A percentile compares a stretch with the other conserved stretches of the same genome.
Conservation (phyloP, 1,284 basidiomycete species). For the Athelia psychrophila region DNA sequence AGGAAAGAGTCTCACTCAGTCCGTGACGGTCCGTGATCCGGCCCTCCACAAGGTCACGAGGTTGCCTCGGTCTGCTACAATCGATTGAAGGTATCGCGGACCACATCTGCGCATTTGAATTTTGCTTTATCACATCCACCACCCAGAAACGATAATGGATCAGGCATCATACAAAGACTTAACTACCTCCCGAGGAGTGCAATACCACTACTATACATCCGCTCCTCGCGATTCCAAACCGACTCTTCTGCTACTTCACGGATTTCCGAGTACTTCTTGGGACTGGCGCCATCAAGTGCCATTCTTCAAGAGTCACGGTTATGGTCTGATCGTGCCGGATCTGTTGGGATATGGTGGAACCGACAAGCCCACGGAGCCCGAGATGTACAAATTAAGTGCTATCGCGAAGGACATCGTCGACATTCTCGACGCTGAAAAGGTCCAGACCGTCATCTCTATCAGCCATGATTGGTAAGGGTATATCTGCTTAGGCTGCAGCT, state of each 20-base stretch:
- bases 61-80: too few relatives aligned
- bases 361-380: slow-evolving; percentile 12
- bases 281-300: slow-evolving; percentile 44
- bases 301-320: slow-evolving; percentile 33
- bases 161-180: slow-evolving; percentile 27
- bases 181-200: slow-evolving; percentile 31
- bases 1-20: too few relatives aligned
- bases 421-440: slow-evolving; percentile 23
- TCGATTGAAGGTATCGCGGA: too few relatives aligned
- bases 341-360: slow-evolving; percentile 21
- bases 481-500: not conserved
- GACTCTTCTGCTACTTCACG: slow-evolving; percentile 42
- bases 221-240: slow-evolving; percentile 25
- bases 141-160: too few relatives aligned
- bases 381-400: slow-evolving; percentile 7
- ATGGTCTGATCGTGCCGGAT: slow-evolving; percentile 27
- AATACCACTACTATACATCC: slow-evolving; percentile 35
- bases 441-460: slow-evolving; percentile 20
- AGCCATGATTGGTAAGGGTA: slow-evolving; percentile 28
- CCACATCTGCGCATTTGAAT: too few relatives aligned
- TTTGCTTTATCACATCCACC: too few relatives aligned
- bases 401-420: slow-evolving; percentile 18
- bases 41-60: too few relatives aligned
- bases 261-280: slow-evolving; percentile 41
- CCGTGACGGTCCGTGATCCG: too few relatives aligned